Base-by-base conservation (phyloP, 148 eudicot genomes). In the Nepenthes mirabilis region DNA sequence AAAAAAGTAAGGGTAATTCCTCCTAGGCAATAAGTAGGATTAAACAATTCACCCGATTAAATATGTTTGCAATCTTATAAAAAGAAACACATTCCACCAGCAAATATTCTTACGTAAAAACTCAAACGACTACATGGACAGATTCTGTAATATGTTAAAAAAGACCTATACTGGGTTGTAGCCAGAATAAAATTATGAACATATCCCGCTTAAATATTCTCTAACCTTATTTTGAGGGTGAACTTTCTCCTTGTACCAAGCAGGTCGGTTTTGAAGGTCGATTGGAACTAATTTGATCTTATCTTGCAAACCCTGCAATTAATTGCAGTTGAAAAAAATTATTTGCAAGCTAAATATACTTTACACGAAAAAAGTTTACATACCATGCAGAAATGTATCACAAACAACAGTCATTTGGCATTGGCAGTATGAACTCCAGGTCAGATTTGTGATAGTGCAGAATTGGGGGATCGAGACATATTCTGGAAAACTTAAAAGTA, bases 171-270 rank as follows among this genome's bases (percentile, higher is more conserved):
- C 23, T 23, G 0, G 23, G 23, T 23, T 23, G 23, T 23, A 23
- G 23, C 23, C 23, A 23, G 23, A 23, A 23, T 23, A 23, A 23
- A 23, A 23, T 23, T 23, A 23, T 23, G 23, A 23, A 23, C 23
- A 23, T 23, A 23, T 23, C 23, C 23, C 23, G 0, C 23, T 23
- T 23, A 23, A 23, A 35, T 14, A 61, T 2, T 61, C 13, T 14
- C 13, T 37, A 9, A 84, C 96, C 94, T 82, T 86, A 60, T 81
- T 78, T 62, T 65, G 79, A 3, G 90, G 83, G 64, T 90, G 83
- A 36, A 86, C 97, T 76, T 86, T 84, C 72, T 83, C 95, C 68
- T 77, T 86, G 78, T 90, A 90, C 97, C 97, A 90, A 54, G 72
- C 70, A 23, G 97, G 97, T 54, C 81, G 75, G 67, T 90, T 72